phyloP scores from a whole-genome alignment of 2,329 filamentous ascomycete species.

The Diaporthe sp. region DNA sequence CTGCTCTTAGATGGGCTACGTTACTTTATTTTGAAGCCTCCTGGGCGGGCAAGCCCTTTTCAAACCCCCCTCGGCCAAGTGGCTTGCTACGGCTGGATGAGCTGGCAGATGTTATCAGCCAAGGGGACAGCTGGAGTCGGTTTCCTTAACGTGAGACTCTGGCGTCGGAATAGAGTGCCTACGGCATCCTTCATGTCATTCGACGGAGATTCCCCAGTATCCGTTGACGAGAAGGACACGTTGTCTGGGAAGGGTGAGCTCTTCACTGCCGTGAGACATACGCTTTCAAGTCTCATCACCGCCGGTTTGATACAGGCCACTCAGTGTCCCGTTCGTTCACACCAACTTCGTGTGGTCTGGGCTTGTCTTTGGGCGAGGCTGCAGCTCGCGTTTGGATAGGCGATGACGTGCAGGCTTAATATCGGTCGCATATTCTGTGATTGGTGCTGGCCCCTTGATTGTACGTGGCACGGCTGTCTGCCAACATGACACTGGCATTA shows the following conservation, averaged over 20 bases:
- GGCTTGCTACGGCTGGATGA: neutral
- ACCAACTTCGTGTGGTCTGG: neutral
- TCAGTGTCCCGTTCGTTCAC: neutral
- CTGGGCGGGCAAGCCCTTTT: neutral
- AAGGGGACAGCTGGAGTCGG: neutral
- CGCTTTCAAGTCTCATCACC: conserved; percentile 3
- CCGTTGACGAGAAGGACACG: conserved; percentile 10
- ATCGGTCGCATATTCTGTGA: neutral
- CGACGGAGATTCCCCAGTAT: neutral
- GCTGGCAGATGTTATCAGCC: neutral
- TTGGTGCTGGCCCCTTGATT: neutral
- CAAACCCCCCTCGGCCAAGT: neutral
- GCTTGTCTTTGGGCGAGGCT: neutral
- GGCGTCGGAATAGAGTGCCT: neutral
- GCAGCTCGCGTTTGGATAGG: conserved; percentile 2
- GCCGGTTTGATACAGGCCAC: neutral
- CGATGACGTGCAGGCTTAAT: neutral
- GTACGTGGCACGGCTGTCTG: neutral
- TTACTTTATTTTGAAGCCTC: neutral
- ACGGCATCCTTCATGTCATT: neutral
- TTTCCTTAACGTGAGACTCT: neutral
- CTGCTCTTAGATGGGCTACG: neutral
- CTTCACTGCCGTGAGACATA: conserved; percentile 16
- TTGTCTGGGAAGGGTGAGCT: conserved; percentile 12
- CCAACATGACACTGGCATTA: neutral